A percentile compares a stretch with the other conserved stretches of the same genome.
These are phyloP conservation scores for Helicocarpus griseus DNA, from an alignment of 2,329 filamentous ascomycete genomes.

Conservation along the genomic window DNA sequence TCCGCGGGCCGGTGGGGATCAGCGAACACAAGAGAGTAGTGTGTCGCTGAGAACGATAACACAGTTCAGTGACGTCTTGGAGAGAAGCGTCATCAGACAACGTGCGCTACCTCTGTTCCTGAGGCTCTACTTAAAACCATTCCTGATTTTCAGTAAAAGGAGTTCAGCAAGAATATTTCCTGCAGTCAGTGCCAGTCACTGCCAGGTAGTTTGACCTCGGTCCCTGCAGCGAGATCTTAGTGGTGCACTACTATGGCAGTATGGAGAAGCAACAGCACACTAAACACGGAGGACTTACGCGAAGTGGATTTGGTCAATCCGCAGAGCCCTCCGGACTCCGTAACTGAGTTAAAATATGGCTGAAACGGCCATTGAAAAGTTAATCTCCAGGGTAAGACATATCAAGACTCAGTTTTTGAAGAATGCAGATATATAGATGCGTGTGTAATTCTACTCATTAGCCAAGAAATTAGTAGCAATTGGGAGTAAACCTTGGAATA, in stretches of 20 bases:
- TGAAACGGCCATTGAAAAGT: not conserved
- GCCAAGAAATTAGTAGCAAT: too few species aligned
- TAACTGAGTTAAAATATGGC: not conserved
- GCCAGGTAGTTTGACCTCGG: not conserved
- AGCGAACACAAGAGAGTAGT: not conserved
- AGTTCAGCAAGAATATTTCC: not conserved
- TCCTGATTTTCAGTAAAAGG: not conserved
- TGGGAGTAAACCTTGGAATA: too few species aligned
- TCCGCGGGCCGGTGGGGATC: not conserved
- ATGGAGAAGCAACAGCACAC: not conserved
- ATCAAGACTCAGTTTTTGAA: too few species aligned
- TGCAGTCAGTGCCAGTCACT: too few species aligned
- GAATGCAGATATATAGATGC: too few species aligned
- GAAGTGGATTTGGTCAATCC: not conserved
- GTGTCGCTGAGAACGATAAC: not conserved
- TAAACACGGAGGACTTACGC: not conserved
- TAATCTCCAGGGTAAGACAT: not conserved
- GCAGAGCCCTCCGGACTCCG: too few species aligned
- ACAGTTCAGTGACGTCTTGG: not conserved
- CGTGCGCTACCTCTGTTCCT: not conserved
- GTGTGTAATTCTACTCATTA: too few species aligned
- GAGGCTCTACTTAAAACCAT: not conserved
- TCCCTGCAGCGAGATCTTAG: not conserved
- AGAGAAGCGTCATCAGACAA: not conserved
- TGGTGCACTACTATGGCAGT: not conserved